phyloP scores from a whole-genome alignment of 768 basidiomycete species.

The Austroboletus eburneus region DNA sequence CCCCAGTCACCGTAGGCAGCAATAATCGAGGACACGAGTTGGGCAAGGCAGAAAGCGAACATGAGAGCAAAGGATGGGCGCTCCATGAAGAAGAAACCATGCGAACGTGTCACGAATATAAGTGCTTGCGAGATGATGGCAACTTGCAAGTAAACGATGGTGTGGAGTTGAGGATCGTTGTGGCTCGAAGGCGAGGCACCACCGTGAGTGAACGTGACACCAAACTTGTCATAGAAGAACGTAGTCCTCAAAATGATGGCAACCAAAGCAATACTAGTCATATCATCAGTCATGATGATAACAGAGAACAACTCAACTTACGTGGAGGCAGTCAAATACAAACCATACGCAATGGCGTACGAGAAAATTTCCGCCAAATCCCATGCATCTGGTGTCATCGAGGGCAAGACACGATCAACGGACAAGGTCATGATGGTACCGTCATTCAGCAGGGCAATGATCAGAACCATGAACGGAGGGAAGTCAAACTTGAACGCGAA shows the following conservation, averaged over 20 bases:
- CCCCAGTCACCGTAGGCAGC: slow-evolving; percentile 92
- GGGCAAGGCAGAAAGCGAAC: slow-evolving; percentile 87
- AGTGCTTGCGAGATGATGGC: slow-evolving; percentile 98
- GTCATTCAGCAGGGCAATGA: slow-evolving; percentile 95
- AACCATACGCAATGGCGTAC: slow-evolving; percentile 91
- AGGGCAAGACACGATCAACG: slow-evolving; percentile 93
- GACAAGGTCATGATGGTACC: slow-evolving; percentile 99
- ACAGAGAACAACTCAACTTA: slow-evolving; percentile 42
- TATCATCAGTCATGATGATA: slow-evolving; percentile 8
- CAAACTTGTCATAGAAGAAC: slow-evolving; percentile 89
- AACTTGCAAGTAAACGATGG: slow-evolving; percentile 92
- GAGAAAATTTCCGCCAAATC: slow-evolving; percentile 95
- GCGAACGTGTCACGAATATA: slow-evolving; percentile 94
- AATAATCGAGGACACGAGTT: slow-evolving; percentile 93
- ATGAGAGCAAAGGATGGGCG: slow-evolving; percentile 87
- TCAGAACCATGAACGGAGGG: slow-evolving; percentile 99
- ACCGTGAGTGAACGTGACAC: slow-evolving; percentile 47
- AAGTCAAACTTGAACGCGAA: slow-evolving; percentile 98
- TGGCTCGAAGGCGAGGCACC: slow-evolving; percentile 17
- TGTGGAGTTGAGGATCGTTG: slow-evolving; percentile 78
- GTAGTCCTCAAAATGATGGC: slow-evolving; percentile 79
- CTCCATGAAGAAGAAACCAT: slow-evolving; percentile 96
- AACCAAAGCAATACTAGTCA: slow-evolving; percentile 66
- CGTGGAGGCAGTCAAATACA: slow-evolving; percentile 92
- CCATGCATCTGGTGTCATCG: slow-evolving; percentile 91